Base-by-base conservation (phyloP, 306 rosid species). In the Fragaria nilgerrensis region DNA sequence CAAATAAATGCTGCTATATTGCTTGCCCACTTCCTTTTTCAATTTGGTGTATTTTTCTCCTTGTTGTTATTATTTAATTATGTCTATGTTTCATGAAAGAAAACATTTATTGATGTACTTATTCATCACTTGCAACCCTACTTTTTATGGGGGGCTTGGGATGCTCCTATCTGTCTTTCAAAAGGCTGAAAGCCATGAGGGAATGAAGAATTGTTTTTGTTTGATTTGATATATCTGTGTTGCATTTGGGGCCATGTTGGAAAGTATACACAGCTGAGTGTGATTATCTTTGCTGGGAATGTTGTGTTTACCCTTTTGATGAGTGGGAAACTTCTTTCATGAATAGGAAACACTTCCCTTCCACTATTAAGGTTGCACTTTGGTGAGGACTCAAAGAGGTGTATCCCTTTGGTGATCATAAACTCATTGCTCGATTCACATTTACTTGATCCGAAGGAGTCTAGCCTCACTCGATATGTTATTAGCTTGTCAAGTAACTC, bases 221-320 rank as follows among this genome's bases (percentile, higher is more conserved):
- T 83, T 92, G 92, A 86, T 92, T 87, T 89, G 92, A 87, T 84
- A 86, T 79, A 76, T 84, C 85, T 86, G 85, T 72, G 87, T 74
- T 74, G 78, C 88, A 87, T 85, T 85, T 83, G 86, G 86, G 83
- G 80, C 87, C 70, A 65, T 65, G 81, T 77, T 83, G 80, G 63
- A 56, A 84, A 82, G 85, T 70, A 70, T 85, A 62, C 68, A 88
- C 75, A 84, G 85, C 61, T 82, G 81, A 84, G 75, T 70, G 77
- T 78, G 85, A 81, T 83, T 79, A 55, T 79, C 74, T 68, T 82
- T 82, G 83, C 82, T 87, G 80, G 84, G 90, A 81, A 83, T 87
- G 82, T 76, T 78, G 78, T 86, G 71, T 77, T 72, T 76, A 70
- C 70, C 85, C 83, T 88, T 88, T 91, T 85, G 73, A 84, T 69